Percentiles rank a stretch among this genome's conserved stretches.
Conservation (phyloP, 495 filamentous ascomycete genomes). For the Aspergillus affinis region DNA sequence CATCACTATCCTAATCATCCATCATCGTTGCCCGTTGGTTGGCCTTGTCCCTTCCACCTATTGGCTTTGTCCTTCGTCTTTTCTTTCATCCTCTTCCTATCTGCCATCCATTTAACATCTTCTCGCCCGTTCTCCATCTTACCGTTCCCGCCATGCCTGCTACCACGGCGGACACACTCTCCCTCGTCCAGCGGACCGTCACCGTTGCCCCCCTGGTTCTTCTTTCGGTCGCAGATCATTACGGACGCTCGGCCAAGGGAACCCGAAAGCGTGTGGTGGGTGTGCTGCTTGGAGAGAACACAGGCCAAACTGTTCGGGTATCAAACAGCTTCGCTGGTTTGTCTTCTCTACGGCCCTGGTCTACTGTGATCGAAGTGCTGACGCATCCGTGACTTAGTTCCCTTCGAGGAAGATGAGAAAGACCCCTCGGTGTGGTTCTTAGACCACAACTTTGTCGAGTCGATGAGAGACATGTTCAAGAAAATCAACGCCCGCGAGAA, state of each 20-base stretch:
- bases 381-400: slow-evolving; percentile 56
- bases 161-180: slow-evolving; percentile 92
- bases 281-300: slow-evolving; percentile 92
- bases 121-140: slow-evolving; percentile 3
- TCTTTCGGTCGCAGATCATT: slow-evolving; percentile 97
- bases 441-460: slow-evolving; percentile 98
- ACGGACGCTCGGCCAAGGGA: slow-evolving; percentile 87
- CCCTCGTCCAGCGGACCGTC: slow-evolving; percentile 86
- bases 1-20: neutral
- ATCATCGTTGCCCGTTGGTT: neutral
- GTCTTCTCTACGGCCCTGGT: slow-evolving; percentile 27
- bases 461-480: slow-evolving; percentile 99
- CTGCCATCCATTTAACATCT: neutral
- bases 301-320: slow-evolving; percentile 90
- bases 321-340: slow-evolving; percentile 98
- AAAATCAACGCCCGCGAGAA: slow-evolving; percentile 99
- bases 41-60: neutral
- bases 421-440: slow-evolving; percentile 99
- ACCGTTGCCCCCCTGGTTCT: slow-evolving; percentile 97
- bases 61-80: slow-evolving; percentile 2
- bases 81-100: neutral
- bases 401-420: slow-evolving; percentile 98
- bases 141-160: slow-evolving; percentile 68
- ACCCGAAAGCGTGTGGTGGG: slow-evolving; percentile 93
- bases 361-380: neutral